Evolutionary conservation across 2,329 filamentous ascomycete species (phyloP).

Genomic region (Fusarium proliferatum): DNA sequence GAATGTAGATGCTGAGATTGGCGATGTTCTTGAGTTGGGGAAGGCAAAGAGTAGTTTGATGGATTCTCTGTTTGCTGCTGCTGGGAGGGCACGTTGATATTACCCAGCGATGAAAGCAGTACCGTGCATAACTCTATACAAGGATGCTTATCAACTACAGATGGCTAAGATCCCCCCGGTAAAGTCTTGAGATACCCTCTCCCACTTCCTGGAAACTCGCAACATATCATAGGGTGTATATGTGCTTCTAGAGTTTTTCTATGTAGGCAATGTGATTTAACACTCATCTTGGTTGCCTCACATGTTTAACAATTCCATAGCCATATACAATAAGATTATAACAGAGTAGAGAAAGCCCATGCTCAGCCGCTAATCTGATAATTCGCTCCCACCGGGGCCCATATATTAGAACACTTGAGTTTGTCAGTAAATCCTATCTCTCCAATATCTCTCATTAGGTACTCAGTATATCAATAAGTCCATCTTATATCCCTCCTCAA

Average conservation of each 20-base stretch:
- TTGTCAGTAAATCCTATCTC: no score
- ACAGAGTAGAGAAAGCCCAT: background rate
- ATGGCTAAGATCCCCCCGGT: accelerated
- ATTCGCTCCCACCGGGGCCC: background rate
- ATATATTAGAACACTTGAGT: no score
- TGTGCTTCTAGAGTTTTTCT: no score
- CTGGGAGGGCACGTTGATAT: background rate
- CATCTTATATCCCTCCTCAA: accelerated
- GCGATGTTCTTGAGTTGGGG: background rate
- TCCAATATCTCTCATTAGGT: background rate
- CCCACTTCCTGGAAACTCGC: no score
- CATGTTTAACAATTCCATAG: background rate
- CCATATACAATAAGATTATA: accelerated
- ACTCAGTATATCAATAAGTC: no score
- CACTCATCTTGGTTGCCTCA: accelerated
- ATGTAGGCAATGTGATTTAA: background rate
- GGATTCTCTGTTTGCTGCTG: background rate
- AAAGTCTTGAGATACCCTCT: background rate
- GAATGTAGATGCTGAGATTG: background rate
- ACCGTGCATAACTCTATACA: accelerated
- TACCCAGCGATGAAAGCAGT: accelerated
- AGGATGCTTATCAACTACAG: background rate
- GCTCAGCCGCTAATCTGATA: accelerated
- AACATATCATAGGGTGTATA: no score
- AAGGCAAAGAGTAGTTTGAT: background rate